phyloP scores from a whole-genome alignment of 176 grass and related monocot genomes.

The Ampelocalamus luodianensis region DNA sequence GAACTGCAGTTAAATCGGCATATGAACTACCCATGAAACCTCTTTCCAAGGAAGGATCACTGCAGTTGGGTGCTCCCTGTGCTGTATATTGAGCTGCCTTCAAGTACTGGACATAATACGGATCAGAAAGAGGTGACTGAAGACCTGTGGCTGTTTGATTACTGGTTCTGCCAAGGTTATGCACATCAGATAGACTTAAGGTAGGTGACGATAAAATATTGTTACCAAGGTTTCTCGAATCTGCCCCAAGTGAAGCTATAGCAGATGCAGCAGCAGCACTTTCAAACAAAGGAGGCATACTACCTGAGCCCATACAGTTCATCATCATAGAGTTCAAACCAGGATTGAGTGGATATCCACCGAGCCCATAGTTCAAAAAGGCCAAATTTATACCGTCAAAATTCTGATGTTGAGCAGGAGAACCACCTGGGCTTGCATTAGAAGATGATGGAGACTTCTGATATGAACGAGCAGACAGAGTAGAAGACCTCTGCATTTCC shows the following conservation, averaged over 20 bases:
- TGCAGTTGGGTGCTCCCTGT: conserved; percentile 53
- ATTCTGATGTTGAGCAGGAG: conserved; percentile 78
- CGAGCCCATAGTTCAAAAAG: conserved; percentile 67
- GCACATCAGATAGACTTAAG: conserved; percentile 65
- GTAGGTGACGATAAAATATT: conserved; percentile 62
- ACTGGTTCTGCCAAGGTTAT: conserved; percentile 56
- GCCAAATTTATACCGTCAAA: conserved; percentile 58
- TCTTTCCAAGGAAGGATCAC: conserved; percentile 61
- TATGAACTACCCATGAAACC: conserved; percentile 60
- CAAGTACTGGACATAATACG: conserved; percentile 75
- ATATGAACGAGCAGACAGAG: conserved; percentile 52
- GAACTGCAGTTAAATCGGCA: conserved; percentile 63
- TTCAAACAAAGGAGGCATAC: conserved; percentile 62
- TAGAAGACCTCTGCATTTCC: conserved; percentile 55
- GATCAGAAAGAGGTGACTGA: conserved; percentile 62
- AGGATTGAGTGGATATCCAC: conserved; percentile 58
- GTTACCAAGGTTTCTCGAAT: conserved; percentile 54
- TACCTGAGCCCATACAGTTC: conserved; percentile 56
- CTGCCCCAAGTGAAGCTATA: conserved; percentile 49
- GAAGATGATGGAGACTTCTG: conserved; percentile 70
- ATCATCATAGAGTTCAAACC: conserved; percentile 60
- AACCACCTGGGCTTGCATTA: conserved; percentile 66
- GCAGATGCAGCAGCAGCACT: conserved; percentile 56
- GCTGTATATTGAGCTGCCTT: conserved; percentile 70
- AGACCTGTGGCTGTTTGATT: conserved; percentile 59